Evolutionary conservation across 345 rosid species (phyloP), one percentile per base, ranked within the genome.

Genomic region (Zanthoxylum bungeanum): DNA sequence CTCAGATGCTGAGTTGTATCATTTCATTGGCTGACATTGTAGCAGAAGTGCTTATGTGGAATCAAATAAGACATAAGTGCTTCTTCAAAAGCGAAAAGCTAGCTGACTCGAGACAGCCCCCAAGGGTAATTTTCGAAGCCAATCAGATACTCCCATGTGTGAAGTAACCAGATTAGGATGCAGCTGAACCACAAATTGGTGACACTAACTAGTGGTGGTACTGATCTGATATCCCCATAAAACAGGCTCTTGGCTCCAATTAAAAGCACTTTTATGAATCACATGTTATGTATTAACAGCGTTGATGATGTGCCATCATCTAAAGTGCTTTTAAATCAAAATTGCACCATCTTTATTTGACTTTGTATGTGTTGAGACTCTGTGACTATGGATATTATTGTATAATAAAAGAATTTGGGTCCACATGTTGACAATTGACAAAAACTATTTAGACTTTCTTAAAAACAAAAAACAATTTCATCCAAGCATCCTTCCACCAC

Each of bases 81-180:
- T 37, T 21, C 53, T 50, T 34, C 47, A 34, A n/a, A 4, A 34
- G 9, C 14, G 5, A 19, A 22, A 65, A 1, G 64, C 37, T 28
- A 21, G 70, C 63, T 63, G 82, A 76, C 74, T 36, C 34, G 2
- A 51, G 67, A 71, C 62, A 61, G 56, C 30, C 14, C 12, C 27
- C 3, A 4, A 5, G 46, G 40, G 49, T 60, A 63, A 69, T 68
- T 69, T 30, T 46, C 0, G 0, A 1, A 8, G 39, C 82, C 84
- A 79, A 73, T 79, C 7, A 1, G 17, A 70, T 1, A 1, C 14
- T 2, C 73, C 73, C 80, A 72, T 40, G 31, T 65, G 22, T 52
- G 49, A 36, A 31, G 61, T n/a, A 21, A 28, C 40, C 2, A 60
- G 82, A 83, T 80, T 14, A 79, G 81, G 76, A 77, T 77, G 73